Evolutionary conservation across 352 stramenopile species (phyloP).

Genomic region (Pelagophyceae sp.): DNA sequence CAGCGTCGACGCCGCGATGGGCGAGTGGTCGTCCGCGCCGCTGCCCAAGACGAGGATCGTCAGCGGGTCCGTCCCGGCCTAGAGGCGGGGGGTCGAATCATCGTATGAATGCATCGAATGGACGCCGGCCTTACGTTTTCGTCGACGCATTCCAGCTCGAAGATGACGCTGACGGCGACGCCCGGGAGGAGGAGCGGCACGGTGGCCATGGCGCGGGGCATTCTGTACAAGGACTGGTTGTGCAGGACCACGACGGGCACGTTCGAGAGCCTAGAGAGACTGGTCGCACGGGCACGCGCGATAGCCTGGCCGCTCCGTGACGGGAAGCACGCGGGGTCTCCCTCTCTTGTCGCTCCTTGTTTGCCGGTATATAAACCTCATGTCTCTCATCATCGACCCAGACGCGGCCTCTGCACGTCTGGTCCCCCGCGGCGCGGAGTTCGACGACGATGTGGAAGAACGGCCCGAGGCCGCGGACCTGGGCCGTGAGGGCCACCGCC

Average conservation of each 20-base stretch:
- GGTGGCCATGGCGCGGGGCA: neutral
- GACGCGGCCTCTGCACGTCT: too few relatives aligned
- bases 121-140: neutral
- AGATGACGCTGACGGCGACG: conserved; percentile 8
- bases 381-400: too few relatives aligned
- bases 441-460: conserved; percentile 27
- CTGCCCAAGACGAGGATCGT: neutral
- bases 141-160: conserved; percentile 24
- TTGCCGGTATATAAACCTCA: too few relatives aligned
- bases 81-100: neutral
- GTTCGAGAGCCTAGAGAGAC: conserved; percentile 8
- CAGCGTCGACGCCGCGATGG: neutral
- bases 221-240: conserved; percentile 18
- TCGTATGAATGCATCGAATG: neutral
- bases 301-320: too few relatives aligned
- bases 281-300: too few relatives aligned
- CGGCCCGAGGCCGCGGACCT: conserved; percentile 23
- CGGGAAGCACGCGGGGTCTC: too few relatives aligned
- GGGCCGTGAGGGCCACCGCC: conserved; percentile 28
- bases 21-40: neutral
- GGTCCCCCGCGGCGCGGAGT: neutral
- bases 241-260: conserved; percentile 18
- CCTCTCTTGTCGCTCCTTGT: too few relatives aligned
- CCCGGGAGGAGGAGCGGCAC: conserved; percentile 20
- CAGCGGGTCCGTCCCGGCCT: neutral